Evolutionary conservation across 192 early-diverging fungal species (phyloP).

Genomic region (Mycoemilia scoparia): DNA sequence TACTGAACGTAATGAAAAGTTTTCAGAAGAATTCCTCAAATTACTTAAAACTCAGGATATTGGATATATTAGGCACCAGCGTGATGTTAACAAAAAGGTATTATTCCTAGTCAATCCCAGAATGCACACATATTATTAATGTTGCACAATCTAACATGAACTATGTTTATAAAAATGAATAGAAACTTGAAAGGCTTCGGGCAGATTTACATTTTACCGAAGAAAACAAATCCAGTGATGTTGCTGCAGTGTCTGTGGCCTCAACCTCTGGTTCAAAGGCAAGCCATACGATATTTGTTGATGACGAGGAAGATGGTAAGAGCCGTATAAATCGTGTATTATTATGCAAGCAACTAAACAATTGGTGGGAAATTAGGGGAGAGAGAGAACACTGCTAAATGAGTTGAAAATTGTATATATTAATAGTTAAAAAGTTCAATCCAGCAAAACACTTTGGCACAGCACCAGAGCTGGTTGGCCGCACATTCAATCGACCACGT

Average conservation of each 20-base stretch:
- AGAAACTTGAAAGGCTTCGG: slow-evolving; percentile 61
- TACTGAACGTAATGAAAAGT: slow-evolving; percentile 45
- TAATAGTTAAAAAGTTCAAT: slow-evolving; percentile 56
- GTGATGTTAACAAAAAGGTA: slow-evolving; percentile 38
- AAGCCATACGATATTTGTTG: slow-evolving; percentile 67
- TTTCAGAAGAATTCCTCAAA: slow-evolving; percentile 56
- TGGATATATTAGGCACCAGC: slow-evolving; percentile 68
- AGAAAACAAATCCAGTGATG: slow-evolving; percentile 4
- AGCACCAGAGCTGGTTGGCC: slow-evolving; percentile 48
- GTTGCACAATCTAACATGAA: slow-evolving; percentile 2
- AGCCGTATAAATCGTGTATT: slow-evolving; percentile 11
- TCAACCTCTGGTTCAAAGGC: slow-evolving; percentile 11
- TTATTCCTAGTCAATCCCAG: background rate
- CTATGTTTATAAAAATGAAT: too few relatives aligned
- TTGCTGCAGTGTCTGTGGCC: slow-evolving; percentile 2
- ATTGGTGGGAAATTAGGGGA: background rate
- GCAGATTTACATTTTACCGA: slow-evolving; percentile 46
- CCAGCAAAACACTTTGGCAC: slow-evolving; percentile 70
- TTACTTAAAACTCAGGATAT: slow-evolving; percentile 87
- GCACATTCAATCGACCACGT: slow-evolving; percentile 69
- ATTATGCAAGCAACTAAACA: background rate
- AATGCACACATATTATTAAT: slow-evolving; percentile 11
- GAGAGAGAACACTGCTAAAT: background rate
- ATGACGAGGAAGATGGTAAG: slow-evolving; percentile 41
- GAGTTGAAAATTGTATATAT: slow-evolving; percentile 2